Base-by-base conservation (phyloP, 2,329 filamentous ascomycete genomes). In the Colletotrichum cordylinicola region DNA sequence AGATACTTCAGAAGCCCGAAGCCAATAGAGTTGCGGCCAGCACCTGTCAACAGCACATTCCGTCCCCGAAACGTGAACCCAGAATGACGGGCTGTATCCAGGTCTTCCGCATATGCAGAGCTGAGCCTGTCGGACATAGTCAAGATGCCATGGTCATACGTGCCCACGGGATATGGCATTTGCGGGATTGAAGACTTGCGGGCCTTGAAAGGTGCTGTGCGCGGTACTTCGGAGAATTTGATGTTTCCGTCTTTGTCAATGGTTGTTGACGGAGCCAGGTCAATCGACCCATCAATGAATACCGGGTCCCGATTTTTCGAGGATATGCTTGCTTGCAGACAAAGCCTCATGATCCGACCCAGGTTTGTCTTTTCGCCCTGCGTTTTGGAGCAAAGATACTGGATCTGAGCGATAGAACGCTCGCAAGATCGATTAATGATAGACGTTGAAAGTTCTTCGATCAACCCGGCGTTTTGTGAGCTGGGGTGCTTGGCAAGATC, bases 361-460 rank as follows among this genome's bases (percentile, higher is more conserved):
- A 61, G 29, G 86, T 99, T 98, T 2, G 97, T 99, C 87, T 98
- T 97, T 75, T 97, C 97, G 67, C 96, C 94, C 82, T 98, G 96
- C 0, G 96, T 96, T 1, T 98, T 97, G 82, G 98, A 97, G 83
- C 98, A 98, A 87, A 99, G 96, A 82, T 98, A 98, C 84, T 98
- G 97, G 96, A 99, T 99, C 86, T 98, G 98, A 80, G 98, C 96
- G 74, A 99, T 91, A 3, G 98, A 92, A 52, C 95, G 94, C 3
- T 97, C 96, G 84, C 98, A 98, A 33, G 97, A 98, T 77, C 96
- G 94, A 88, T 98, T 98, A 97, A 98, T 99, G 86, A 99, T 96
- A 79, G 95, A 99, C 98, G 88, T 91, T 96, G 72, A 98, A 91
- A 37, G 96, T 96, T 67, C 24, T 8, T 67, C 70, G 5, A 72